Base-by-base conservation (phyloP, 2,329 filamentous ascomycete genomes). In the Xylariaceae sp. region DNA sequence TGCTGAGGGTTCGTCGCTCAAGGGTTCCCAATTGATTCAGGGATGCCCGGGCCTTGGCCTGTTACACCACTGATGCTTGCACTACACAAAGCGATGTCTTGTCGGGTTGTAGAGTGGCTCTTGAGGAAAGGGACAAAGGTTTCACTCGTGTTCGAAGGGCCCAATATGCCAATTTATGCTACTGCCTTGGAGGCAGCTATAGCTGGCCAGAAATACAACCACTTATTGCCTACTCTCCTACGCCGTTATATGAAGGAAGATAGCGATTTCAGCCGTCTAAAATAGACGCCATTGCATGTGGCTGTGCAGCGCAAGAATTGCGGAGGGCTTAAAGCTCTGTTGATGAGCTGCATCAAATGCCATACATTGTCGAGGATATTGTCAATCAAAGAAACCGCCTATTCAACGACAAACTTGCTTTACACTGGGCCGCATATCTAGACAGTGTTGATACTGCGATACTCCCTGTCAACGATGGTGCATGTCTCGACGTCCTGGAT, bases 31-130 rank as follows among this genome's bases (percentile, higher is more conserved):
- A 31, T 53, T 9, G 40, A 53, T 26, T 23, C n/a, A 6, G 31
- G 39, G 19, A 29, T 46, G 23, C n/a, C n/a, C 16, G 9, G 39
- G 12, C 50, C 50, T 31, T 46, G 40, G 40, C 50, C 33, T 29
- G 40, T 53, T 5, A 53, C 50, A 8, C 40, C 50, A 1, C n/a
- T 53, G 16, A 53, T 53, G 50, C 5, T 39, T 33, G 41, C 41
- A 7, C 21, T 53, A 6, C 3, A 14, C 14, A 9, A n/a, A 6
- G 1, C 2, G 2, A 39, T 39, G 33, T 11, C 31, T 39, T 19
- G 11, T 39, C 21, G 6, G 8, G 4, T 19, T 3, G 50, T 39
- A 2, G 40, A 46, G 19, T 53, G 31, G 40, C 33, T 53, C 5
- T 11, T 53, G 9, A 16, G 2, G 4, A 29, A 40, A 31, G 50